Percentiles rank a stretch among this genome's conserved stretches.
These are phyloP conservation scores for Naganishia vaughanmartiniae DNA, from an alignment of 768 basidiomycete genomes.

Conservation along the genomic window DNA sequence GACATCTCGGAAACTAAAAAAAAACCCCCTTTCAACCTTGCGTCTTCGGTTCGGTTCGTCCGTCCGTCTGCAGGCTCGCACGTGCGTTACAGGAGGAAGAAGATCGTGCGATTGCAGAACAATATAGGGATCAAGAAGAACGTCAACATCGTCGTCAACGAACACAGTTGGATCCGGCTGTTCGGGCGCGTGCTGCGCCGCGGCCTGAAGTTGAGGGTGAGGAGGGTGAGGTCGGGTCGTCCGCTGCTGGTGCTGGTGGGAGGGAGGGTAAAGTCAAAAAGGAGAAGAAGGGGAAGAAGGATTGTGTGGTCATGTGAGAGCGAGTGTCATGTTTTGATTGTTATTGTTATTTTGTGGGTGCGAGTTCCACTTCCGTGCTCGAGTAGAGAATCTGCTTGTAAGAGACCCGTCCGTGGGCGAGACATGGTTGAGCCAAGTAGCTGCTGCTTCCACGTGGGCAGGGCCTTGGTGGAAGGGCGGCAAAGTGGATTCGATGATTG, in stretches of 20 bases:
- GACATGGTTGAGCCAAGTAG: no score
- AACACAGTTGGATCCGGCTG: conserved; percentile 53
- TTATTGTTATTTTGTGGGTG: no score
- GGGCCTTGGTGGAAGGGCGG: no score
- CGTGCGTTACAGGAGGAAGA: conserved; percentile 77
- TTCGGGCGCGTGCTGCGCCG: conserved; percentile 40
- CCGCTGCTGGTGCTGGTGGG: background rate
- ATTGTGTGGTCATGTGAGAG: conserved; percentile 62
- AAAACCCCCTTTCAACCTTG: conserved; percentile 51
- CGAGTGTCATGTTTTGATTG: no score
- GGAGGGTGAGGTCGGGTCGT: conserved; percentile 7
- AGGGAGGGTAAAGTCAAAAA: conserved; percentile 37
- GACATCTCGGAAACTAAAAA: background rate
- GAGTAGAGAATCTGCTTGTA: no score
- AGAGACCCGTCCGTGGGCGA: no score
- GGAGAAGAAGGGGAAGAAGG: conserved; percentile 54
- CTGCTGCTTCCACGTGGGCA: no score
- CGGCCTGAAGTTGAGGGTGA: conserved; percentile 35
- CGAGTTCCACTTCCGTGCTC: no score
- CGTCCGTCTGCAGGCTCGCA: conserved; percentile 60
- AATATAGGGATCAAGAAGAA: conserved; percentile 25
- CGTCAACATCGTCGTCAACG: conserved; percentile 30
- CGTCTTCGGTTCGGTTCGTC: conserved; percentile 34
- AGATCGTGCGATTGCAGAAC: conserved; percentile 54
- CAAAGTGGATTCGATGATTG: no score